A percentile compares a stretch with the other conserved stretches of the same genome.
These are phyloP conservation scores for Leccinum boreale DNA, from an alignment of 768 basidiomycete genomes.

Conservation along the genomic window DNA sequence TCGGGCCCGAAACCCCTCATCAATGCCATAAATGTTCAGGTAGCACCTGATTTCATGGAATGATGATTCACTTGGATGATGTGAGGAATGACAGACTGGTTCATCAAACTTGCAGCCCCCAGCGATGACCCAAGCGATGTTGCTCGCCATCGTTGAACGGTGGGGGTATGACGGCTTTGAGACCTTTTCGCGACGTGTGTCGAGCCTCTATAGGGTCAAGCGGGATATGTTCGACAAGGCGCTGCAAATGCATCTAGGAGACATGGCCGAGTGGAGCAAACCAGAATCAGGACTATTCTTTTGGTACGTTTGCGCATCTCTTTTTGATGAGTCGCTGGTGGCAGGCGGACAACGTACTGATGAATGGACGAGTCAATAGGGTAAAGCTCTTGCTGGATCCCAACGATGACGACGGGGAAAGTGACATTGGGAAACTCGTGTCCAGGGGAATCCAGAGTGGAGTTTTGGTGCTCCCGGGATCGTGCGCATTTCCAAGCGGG, in stretches of 20 bases:
- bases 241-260: constrained; percentile 65
- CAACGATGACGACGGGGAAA: constrained; percentile 29
- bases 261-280: constrained; percentile 61
- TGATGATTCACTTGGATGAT: neutral
- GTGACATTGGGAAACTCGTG: constrained; percentile 63
- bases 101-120: constrained; percentile 62
- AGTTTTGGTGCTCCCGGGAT: constrained; percentile 79
- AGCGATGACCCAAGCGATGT: constrained; percentile 55
- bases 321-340: neutral
- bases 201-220: constrained; percentile 61
- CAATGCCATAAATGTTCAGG: too few relatives aligned
- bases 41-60: too few relatives aligned
- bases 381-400: constrained; percentile 54
- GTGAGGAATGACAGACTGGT: constrained; percentile 44
- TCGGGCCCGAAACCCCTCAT: too few relatives aligned
- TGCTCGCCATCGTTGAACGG: constrained; percentile 45
- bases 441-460: constrained; percentile 70
- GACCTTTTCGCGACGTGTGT: constrained; percentile 57
- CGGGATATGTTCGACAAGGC: constrained; percentile 69
- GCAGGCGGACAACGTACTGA: neutral
- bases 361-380: constrained; percentile 33
- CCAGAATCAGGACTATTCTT: constrained; percentile 34
- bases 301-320: neutral
- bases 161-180: constrained; percentile 77
- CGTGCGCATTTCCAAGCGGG: constrained; percentile 71